Evolutionary conservation across 129 eudicot species (phyloP).

Genomic region (Saussurea involucrata): DNA sequence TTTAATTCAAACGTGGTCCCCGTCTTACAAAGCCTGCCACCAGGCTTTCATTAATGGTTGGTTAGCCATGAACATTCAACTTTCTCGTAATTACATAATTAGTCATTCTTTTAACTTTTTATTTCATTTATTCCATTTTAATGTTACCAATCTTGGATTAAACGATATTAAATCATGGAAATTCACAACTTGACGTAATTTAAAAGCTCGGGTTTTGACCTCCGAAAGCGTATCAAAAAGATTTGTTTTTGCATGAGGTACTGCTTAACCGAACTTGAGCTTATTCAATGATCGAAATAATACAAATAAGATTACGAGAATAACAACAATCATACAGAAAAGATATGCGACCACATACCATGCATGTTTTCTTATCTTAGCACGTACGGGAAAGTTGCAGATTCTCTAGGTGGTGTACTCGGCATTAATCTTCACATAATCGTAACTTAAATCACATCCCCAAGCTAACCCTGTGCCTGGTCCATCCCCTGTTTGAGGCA

Average conservation of each 20-base stretch:
- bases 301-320: background rate
- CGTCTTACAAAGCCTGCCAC: too few species aligned
- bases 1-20: too few species aligned
- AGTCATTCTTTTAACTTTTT: too few species aligned
- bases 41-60: too few species aligned
- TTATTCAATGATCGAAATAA: background rate
- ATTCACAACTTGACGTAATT: too few species aligned
- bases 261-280: background rate
- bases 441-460: constrained; percentile 94
- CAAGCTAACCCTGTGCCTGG: constrained; percentile 70
- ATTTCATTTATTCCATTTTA: too few species aligned
- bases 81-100: too few species aligned
- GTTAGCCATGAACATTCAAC: too few species aligned
- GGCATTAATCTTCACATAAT: constrained; percentile 90
- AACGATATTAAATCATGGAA: too few species aligned
- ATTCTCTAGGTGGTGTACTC: constrained; percentile 65
- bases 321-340: background rate
- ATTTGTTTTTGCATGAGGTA: background rate
- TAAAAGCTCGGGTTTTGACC: too few species aligned
- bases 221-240: too few species aligned
- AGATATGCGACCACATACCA: background rate
- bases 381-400: background rate
- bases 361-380: background rate
- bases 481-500: constrained; percentile 57
- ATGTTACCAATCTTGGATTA: too few species aligned